Conservation (phyloP, 1,139 yeast species). For the Suhomyces bokatorum region DNA sequence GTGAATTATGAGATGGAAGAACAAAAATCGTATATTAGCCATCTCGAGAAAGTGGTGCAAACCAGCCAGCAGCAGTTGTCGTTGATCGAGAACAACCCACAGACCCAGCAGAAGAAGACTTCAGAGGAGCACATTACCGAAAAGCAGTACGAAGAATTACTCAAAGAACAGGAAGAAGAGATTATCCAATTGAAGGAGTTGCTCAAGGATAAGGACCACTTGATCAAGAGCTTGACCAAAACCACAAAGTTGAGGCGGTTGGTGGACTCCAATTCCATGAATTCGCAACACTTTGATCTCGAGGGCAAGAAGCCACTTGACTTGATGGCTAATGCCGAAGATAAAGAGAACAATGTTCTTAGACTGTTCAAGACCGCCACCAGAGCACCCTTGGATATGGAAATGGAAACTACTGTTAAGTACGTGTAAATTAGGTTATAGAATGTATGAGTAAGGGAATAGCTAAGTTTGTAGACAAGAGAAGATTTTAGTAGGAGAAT, state of each 20-base stretch:
- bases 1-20: constrained; percentile 58
- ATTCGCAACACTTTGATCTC: constrained; percentile 5
- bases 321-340: not conserved
- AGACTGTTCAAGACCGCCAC: constrained; percentile 26
- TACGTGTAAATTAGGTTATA: not conserved
- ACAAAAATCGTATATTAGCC: constrained; percentile 59
- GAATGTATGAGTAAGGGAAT: constrained; percentile 1
- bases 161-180: constrained; percentile 71
- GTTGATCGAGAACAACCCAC: constrained; percentile 6
- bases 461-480: not conserved
- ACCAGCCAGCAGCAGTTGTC: constrained; percentile 20
- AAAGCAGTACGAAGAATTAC: constrained; percentile 23
- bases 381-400: constrained; percentile 8
- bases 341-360: constrained; percentile 26
- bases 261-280: constrained; percentile 37
- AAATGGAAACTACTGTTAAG: constrained; percentile 5
- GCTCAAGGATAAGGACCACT: constrained; percentile 69
- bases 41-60: constrained; percentile 59
- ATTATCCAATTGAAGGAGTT: constrained; percentile 62
- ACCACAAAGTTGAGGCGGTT: constrained; percentile 54
- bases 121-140: constrained; percentile 10
- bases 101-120: not conserved
- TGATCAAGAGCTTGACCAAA: constrained; percentile 71
- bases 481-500: too few relatives aligned
- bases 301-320: constrained; percentile 1